phyloP scores from a whole-genome alignment of 1,284 basidiomycete species.

The Leucoagaricus sp. region DNA sequence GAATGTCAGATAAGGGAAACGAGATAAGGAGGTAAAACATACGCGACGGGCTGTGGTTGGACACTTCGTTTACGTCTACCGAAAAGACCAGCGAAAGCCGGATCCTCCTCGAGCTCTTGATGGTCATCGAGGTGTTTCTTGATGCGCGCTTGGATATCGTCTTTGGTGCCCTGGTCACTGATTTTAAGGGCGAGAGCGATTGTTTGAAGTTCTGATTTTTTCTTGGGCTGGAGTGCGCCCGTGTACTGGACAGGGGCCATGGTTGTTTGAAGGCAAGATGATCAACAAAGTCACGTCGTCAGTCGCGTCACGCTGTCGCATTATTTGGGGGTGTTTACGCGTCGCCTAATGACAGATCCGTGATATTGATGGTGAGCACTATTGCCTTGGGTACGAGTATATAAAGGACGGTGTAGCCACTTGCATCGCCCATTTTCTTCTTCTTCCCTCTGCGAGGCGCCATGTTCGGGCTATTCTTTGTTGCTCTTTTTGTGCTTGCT shows the following conservation, averaged over 20 bases:
- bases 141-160: slow-evolving; percentile 57
- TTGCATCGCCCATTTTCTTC: slow-evolving; percentile 20
- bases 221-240: slow-evolving; percentile 56
- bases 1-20: background rate
- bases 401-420: background rate
- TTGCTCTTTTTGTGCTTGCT: slow-evolving; percentile 46
- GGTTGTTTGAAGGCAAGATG: slow-evolving; percentile 21
- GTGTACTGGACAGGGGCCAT: slow-evolving; percentile 39
- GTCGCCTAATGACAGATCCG: slow-evolving; percentile 16
- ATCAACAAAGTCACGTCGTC: slow-evolving; percentile 13
- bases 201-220: slow-evolving; percentile 61
- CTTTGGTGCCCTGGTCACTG: slow-evolving; percentile 56
- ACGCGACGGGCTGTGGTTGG: slow-evolving; percentile 35
- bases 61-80: slow-evolving; percentile 41
- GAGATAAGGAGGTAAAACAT: background rate
- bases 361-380: background rate
- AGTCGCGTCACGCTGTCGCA: slow-evolving; percentile 14
- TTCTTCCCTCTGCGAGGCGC: slow-evolving; percentile 40
- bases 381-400: background rate
- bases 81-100: slow-evolving; percentile 56
- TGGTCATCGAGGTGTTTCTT: slow-evolving; percentile 57
- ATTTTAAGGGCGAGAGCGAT: slow-evolving; percentile 54
- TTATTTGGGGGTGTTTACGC: slow-evolving; percentile 35
- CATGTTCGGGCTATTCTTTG: slow-evolving; percentile 23
- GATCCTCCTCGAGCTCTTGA: slow-evolving; percentile 53